Evolutionary conservation across 2,329 filamentous ascomycete species (phyloP).

Genomic region (Mycosphaerelloides madeirae): DNA sequence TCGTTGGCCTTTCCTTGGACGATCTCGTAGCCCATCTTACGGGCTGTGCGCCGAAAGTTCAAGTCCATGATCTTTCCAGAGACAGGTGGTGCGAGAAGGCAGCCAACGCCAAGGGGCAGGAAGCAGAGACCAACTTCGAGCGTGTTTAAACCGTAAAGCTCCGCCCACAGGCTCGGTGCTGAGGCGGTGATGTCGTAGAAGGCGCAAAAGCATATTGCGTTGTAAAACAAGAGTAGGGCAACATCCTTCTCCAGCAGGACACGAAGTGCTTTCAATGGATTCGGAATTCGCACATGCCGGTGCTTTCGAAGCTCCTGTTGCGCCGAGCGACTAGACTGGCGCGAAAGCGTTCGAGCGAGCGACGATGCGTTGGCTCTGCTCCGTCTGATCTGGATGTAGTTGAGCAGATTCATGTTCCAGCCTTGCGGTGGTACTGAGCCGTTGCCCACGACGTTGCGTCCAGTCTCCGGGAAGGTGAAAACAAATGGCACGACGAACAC

Average conservation of each 20-base stretch:
- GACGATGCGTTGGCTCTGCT: slow-evolving; percentile 9
- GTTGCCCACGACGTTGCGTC: slow-evolving; percentile 39
- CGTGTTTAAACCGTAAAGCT: slow-evolving; percentile 32
- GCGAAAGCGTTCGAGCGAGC: slow-evolving; percentile 23
- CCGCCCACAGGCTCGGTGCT: slow-evolving; percentile 40
- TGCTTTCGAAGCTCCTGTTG: slow-evolving; percentile 23
- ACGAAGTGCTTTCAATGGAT: slow-evolving; percentile 39
- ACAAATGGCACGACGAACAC: slow-evolving; percentile 26
- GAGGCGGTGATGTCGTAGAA: slow-evolving; percentile 46
- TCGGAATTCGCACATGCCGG: slow-evolving; percentile 40
- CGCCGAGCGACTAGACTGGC: slow-evolving; percentile 20
- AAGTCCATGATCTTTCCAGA: slow-evolving; percentile 60
- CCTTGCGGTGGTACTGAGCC: slow-evolving; percentile 26
- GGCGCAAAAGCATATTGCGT: slow-evolving; percentile 36
- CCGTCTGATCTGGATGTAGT: slow-evolving; percentile 20
- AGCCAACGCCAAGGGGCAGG: slow-evolving; percentile 35
- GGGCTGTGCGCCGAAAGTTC: slow-evolving; percentile 67
- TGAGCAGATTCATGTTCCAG: slow-evolving; percentile 29
- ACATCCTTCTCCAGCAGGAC: slow-evolving; percentile 33
- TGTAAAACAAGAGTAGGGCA: slow-evolving; percentile 23
- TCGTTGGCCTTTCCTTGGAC: slow-evolving; percentile 54
- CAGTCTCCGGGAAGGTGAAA: slow-evolving; percentile 35
- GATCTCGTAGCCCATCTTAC: slow-evolving; percentile 56
- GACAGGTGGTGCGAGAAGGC: slow-evolving; percentile 33
- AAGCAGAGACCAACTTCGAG: slow-evolving; percentile 24